Evolutionary conservation across 2,329 filamentous ascomycete species (phyloP), one percentile per base, ranked within the genome.

Genomic region (Fusarium equiseti): DNA sequence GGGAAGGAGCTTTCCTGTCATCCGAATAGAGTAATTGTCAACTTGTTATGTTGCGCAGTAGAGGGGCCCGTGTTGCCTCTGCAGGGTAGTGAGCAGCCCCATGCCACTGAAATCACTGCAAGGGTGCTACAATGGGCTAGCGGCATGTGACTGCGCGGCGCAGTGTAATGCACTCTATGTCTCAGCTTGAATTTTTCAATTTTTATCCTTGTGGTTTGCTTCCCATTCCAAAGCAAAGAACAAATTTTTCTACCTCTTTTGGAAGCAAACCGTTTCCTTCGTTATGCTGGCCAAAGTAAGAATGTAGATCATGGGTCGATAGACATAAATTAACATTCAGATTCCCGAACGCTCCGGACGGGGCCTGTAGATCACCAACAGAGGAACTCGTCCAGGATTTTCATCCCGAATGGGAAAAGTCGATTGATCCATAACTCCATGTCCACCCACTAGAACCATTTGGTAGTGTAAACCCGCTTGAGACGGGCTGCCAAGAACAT

Each of bases 291-390:
- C 13, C 8, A n/a, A n/a, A 57, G 55, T 20, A 71, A 22, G 24
- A 12, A 11, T 5, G 43, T 42, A 27, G 26, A 60, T 59, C 26
- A 27, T 22, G 18, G 5, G 42, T 59, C 20, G 13, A 60, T 49
- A 20, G n/a, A 44, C 31, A 40, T 26, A 32, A 27, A 54, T 54
- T 42, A 48, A 49, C 32, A 49, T 32, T 24, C 16, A 26, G 54
- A 59, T 59, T 40, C 31, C 52, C 57, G 57, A 58, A 46, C n/a
- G 2, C 16, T 31, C 59, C 43, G 54, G 16, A 27, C 31, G 26
- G 32, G 43, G 26, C 53, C 43, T 15, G 58, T 27, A 61, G 59
- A 61, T 61, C 59, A 26, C 15, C 15, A 12, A 13, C n/a, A 6
- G 38, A 59, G 50, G 26, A 22, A 42, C 27, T 29, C 24, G 26